These are phyloP conservation scores for Quercus mongolica DNA, from an alignment of 306 rosid species.

Conservation along the genomic window DNA sequence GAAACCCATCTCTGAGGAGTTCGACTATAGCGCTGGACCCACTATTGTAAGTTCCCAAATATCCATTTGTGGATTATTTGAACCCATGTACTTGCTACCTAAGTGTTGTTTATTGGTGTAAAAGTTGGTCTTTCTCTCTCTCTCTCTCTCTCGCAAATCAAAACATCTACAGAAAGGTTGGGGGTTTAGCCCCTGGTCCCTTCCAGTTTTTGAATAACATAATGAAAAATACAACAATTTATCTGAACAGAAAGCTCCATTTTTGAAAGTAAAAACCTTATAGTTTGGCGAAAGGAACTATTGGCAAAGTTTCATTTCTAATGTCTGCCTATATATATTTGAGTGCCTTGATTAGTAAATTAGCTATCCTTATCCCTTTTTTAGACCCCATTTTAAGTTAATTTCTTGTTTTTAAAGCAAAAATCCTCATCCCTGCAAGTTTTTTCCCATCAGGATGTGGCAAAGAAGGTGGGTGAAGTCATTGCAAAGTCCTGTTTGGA, in stretches of 20 bases:
- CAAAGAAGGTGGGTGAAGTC: constrained; percentile 85
- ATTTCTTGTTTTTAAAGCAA: neutral
- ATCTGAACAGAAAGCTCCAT: too few species aligned
- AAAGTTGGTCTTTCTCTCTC: neutral
- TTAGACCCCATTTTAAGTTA: neutral
- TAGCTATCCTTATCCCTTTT: neutral
- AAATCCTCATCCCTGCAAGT: constrained; percentile 10
- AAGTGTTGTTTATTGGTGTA: constrained; percentile 2
- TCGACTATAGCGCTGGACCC: constrained; percentile 69
- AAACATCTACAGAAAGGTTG: neutral
- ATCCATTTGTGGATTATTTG: neutral
- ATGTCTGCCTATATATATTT: neutral
- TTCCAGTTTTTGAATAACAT: too few species aligned
- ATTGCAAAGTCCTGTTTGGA: constrained; percentile 84
- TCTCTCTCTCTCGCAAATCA: neutral
- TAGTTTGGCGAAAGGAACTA: neutral
- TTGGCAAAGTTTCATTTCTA: neutral
- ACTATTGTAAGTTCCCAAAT: constrained; percentile 62
- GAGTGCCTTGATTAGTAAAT: neutral
- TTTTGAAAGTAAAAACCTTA: neutral
- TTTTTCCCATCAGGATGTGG: constrained; percentile 73
- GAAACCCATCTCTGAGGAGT: constrained; percentile 70
- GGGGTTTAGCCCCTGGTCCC: neutral
- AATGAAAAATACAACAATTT: too few species aligned
- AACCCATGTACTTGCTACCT: neutral